Percentiles rank a stretch among this genome's conserved stretches.
Conservation (phyloP, 495 filamentous ascomycete genomes). For the Cercophora newfieldiana region DNA sequence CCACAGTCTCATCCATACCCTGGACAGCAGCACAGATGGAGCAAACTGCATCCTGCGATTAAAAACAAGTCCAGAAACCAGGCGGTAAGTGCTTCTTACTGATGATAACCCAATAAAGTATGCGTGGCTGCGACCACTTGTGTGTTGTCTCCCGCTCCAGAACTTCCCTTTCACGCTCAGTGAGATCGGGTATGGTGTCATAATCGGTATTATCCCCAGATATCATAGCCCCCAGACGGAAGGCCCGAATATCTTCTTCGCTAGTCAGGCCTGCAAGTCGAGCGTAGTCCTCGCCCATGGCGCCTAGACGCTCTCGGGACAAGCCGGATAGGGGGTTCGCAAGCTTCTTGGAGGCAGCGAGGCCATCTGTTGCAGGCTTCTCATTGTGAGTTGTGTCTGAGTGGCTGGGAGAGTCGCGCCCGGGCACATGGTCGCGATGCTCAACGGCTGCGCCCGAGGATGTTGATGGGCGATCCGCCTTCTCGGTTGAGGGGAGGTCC, state of each 20-base stretch:
- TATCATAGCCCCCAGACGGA: slow-evolving; percentile 72
- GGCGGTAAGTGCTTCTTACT: slow-evolving; percentile 22
- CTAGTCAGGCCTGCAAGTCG: slow-evolving; percentile 62
- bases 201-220: slow-evolving; percentile 47
- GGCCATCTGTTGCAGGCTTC: slow-evolving; percentile 16
- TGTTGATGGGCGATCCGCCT: slow-evolving; percentile 4
- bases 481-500: background rate
- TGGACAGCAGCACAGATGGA: slow-evolving; percentile 57
- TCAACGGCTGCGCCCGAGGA: slow-evolving; percentile 5
- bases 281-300: slow-evolving; percentile 67
- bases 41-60: slow-evolving; percentile 18
- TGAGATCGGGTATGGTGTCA: slow-evolving; percentile 56
- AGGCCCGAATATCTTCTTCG: slow-evolving; percentile 64
- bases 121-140: slow-evolving; percentile 71
- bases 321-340: slow-evolving; percentile 72
- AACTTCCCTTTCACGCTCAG: slow-evolving; percentile 55
- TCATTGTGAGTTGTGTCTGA: background rate
- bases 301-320: slow-evolving; percentile 57
- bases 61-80: background rate
- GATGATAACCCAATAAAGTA: slow-evolving; percentile 68
- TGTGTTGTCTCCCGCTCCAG: slow-evolving; percentile 63
- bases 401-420: slow-evolving; percentile 1
- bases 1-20: slow-evolving; percentile 75
- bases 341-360: slow-evolving; percentile 43
- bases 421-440: background rate